phyloP scores from a whole-genome alignment of 2,329 filamentous ascomycete genomes.

The Diaporthe citrichinensis region DNA sequence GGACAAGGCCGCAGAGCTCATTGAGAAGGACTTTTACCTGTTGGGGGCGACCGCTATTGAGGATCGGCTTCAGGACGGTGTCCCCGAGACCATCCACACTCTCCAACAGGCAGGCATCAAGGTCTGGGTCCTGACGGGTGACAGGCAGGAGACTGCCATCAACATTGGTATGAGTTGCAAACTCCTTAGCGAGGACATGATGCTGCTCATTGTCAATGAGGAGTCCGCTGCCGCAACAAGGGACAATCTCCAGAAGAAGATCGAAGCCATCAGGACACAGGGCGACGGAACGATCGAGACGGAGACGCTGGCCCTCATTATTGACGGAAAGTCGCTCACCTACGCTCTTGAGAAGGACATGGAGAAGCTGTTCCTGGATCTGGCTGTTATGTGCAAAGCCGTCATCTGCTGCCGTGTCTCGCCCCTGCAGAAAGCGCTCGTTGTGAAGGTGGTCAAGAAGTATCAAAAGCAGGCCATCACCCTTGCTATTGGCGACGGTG shows the following conservation, averaged over 20 bases:
- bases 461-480: constrained; percentile 90
- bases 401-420: constrained; percentile 98
- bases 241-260: constrained; percentile 93
- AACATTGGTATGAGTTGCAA: constrained; percentile 99
- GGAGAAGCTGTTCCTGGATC: constrained; percentile 92
- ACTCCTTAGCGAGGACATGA: constrained; percentile 98
- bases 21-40: constrained; percentile 91
- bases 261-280: constrained; percentile 90
- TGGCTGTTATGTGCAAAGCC: constrained; percentile 97
- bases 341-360: constrained; percentile 93
- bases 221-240: constrained; percentile 83
- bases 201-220: constrained; percentile 95
- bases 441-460: constrained; percentile 98
- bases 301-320: constrained; percentile 91
- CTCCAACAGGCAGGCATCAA: constrained; percentile 98
- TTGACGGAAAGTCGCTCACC: constrained; percentile 95
- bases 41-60: constrained; percentile 98
- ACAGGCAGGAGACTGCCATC: constrained; percentile 98
- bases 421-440: constrained; percentile 94
- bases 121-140: constrained; percentile 97
- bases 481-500: constrained; percentile 95
- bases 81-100: constrained; percentile 98
- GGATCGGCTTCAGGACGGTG: constrained; percentile 95
- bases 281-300: constrained; percentile 81
- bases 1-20: constrained; percentile 96